Evolutionary conservation across 345 rosid genomes (phyloP).

Genomic region (Eucalyptus virginea): DNA sequence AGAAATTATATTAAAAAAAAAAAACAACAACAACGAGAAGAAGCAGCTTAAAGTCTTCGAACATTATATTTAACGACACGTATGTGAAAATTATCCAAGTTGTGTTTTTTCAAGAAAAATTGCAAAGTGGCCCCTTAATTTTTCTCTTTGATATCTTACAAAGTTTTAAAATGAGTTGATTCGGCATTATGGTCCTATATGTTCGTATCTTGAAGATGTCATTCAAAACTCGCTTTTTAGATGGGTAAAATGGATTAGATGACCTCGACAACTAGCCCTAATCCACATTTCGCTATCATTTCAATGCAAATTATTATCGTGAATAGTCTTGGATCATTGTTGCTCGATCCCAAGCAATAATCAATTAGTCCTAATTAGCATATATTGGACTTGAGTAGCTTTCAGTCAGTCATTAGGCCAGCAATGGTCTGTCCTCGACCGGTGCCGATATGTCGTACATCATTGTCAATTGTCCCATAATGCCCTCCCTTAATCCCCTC

Average conservation of each 20-base stretch:
- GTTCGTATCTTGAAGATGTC: neutral
- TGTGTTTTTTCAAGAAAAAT: no score
- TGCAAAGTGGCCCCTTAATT: no score
- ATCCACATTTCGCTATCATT: neutral
- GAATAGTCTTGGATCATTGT: neutral
- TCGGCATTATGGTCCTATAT: accelerated
- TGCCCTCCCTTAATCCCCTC: neutral
- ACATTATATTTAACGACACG: accelerated
- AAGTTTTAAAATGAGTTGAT: neutral
- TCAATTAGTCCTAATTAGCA: neutral
- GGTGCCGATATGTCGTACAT: no score
- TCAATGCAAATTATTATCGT: neutral
- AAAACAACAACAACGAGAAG: no score
- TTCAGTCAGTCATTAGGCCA: neutral
- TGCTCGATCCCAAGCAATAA: neutral
- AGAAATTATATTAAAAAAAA: no score
- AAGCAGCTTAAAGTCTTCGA: no score
- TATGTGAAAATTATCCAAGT: no score
- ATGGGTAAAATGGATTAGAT: neutral
- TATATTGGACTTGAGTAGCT: neutral
- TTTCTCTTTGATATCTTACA: neutral
- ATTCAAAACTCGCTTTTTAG: neutral
- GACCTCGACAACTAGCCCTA: neutral
- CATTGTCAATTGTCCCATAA: neutral
- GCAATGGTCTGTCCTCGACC: neutral